Evolutionary conservation across 371 early-diverging fungal genomes (phyloP).

Genomic region (Batkoa obscura): DNA sequence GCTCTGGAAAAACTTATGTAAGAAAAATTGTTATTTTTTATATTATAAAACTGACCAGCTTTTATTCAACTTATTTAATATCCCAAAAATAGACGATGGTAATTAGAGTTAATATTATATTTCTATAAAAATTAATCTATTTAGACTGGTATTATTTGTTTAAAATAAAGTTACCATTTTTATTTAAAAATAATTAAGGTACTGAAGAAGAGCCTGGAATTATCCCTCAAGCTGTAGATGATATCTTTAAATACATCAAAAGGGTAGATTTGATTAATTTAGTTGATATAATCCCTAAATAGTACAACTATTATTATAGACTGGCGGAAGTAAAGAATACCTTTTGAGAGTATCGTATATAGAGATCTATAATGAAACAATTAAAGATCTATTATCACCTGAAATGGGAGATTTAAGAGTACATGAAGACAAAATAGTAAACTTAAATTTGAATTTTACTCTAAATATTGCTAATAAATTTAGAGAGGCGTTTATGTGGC

Average conservation of each 20-base stretch:
- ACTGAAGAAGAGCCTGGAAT: conserved; percentile 41
- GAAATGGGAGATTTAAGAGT: conserved; percentile 57
- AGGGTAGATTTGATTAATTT: conserved; percentile 13
- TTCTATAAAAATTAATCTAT: background rate
- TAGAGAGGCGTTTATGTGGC: conserved; percentile 74
- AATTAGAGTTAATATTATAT: background rate
- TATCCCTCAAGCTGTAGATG: conserved; percentile 63
- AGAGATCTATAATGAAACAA: conserved; percentile 91
- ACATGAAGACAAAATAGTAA: conserved; percentile 48
- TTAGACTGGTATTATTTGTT: background rate
- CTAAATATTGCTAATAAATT: background rate
- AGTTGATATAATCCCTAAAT: conserved; percentile 7
- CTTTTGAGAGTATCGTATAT: conserved; percentile 80
- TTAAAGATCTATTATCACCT: conserved; percentile 61
- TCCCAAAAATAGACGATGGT: conserved; percentile 15
- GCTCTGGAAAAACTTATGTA: conserved; percentile 85
- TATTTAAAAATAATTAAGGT: background rate
- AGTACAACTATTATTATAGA: conserved; percentile 11
- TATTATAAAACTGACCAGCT: background rate
- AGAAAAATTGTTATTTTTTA: conserved; percentile 4
- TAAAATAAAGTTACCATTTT: background rate
- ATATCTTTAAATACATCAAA: conserved; percentile 54
- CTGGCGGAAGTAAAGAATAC: conserved; percentile 38
- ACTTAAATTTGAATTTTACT: background rate
- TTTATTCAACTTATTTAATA: no score